Conservation (phyloP, 371 early-diverging fungal genomes). For the Rhizopus sp. region DNA sequence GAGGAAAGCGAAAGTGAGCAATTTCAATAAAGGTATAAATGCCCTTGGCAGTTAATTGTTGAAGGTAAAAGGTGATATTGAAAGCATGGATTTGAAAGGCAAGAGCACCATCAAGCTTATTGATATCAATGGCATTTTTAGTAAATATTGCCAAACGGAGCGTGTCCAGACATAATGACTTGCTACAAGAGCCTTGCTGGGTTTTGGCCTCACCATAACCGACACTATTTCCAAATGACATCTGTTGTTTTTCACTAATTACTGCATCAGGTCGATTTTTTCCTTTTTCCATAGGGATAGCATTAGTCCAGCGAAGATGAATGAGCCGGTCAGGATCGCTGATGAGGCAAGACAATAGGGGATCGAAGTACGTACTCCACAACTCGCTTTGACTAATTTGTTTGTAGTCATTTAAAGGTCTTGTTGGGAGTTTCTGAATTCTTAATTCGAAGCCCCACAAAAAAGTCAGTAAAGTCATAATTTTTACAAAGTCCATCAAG, state of each 20-base stretch:
- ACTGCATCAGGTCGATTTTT: conserved; percentile 31
- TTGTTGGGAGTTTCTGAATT: conserved; percentile 19
- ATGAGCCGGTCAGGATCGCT: conserved; percentile 27
- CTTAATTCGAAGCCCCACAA: conserved; percentile 17
- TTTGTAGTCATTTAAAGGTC: conserved; percentile 22
- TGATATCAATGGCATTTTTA: conserved; percentile 32
- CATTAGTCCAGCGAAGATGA: conserved; percentile 32
- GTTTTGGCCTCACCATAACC: conserved; percentile 19
- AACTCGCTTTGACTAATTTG: conserved; percentile 31
- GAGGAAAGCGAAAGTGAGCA: conserved; percentile 28
- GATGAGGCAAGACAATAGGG: conserved; percentile 27
- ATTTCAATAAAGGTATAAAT: conserved; percentile 33
- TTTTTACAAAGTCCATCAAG: conserved; percentile 18
- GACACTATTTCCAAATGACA: conserved; percentile 18
- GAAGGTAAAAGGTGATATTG: conserved; percentile 27
- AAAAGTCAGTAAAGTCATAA: conserved; percentile 19
- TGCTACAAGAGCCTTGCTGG: conserved; percentile 12
- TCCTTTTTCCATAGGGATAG: conserved; percentile 26
- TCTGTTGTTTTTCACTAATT: conserved; percentile 24
- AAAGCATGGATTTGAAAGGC: conserved; percentile 31
- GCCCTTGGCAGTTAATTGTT: conserved; percentile 23
- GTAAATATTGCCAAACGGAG: conserved; percentile 29
- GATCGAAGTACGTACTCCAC: conserved; percentile 40
- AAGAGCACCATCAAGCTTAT: conserved; percentile 29
- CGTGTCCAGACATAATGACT: conserved; percentile 17